Conservation (phyloP, 495 filamentous ascomycete species). For the Polyplosphaeria fusca region DNA sequence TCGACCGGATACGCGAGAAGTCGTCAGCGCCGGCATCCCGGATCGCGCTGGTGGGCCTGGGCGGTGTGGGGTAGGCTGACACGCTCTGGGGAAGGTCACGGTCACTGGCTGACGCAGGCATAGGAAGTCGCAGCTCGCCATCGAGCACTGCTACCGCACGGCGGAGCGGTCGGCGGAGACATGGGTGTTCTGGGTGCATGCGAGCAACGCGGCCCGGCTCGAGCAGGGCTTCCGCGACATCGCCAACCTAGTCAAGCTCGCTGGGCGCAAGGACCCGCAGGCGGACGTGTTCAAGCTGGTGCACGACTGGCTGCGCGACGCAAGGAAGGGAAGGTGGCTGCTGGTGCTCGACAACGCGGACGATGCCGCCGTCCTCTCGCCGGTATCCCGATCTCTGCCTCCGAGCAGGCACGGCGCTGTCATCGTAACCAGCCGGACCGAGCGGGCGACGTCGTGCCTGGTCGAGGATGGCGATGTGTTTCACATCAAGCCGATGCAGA, state of each 20-base stretch:
- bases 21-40: slow-evolving; percentile 30
- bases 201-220: slow-evolving; percentile 30
- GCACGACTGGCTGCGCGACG: slow-evolving; percentile 40
- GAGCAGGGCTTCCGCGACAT: slow-evolving; percentile 30
- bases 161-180: slow-evolving; percentile 25
- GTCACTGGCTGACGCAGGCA: slow-evolving; percentile 2
- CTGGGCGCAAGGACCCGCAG: slow-evolving; percentile 35
- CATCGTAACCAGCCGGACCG: slow-evolving; percentile 5
- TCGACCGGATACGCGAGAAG: slow-evolving; percentile 38
- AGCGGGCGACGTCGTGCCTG: slow-evolving; percentile 25
- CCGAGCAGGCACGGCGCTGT: slow-evolving; percentile 12
- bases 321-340: slow-evolving; percentile 46
- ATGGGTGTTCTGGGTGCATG: slow-evolving; percentile 36
- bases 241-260: slow-evolving; percentile 23
- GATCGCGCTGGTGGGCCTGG: slow-evolving; percentile 36
- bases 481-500: slow-evolving; percentile 39
- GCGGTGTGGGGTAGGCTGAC: slow-evolving; percentile 47
- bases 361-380: slow-evolving; percentile 42
- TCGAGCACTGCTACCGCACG: slow-evolving; percentile 48
- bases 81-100: neutral
- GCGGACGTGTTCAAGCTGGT: slow-evolving; percentile 39
- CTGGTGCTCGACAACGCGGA: slow-evolving; percentile 54
- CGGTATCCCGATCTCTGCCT: neutral
- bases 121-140: slow-evolving; percentile 56
- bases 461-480: slow-evolving; percentile 43